Evolutionary conservation across 768 basidiomycete species (phyloP).

Genomic region (Suillus bovinus): DNA sequence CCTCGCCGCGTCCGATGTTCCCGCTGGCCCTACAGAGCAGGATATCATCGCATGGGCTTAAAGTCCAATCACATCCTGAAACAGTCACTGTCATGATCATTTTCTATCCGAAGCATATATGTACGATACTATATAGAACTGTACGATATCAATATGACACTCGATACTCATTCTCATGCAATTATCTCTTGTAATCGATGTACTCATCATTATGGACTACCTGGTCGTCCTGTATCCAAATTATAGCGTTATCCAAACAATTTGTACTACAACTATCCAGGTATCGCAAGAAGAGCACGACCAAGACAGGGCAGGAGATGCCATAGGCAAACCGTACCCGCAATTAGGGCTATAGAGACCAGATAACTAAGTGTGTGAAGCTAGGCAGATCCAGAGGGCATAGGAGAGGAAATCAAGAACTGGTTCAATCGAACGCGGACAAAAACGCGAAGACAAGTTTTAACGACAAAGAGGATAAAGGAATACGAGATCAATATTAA

Average conservation of each 20-base stretch:
- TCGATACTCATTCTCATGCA: background rate
- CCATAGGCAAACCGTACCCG: constrained; percentile 19
- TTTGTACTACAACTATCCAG: constrained; percentile 39
- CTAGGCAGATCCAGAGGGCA: constrained; percentile 16
- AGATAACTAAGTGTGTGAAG: constrained; percentile 24
- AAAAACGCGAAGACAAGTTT: constrained; percentile 9
- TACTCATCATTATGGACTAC: constrained; percentile 3
- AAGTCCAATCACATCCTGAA: constrained; percentile 5
- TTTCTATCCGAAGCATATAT: background rate
- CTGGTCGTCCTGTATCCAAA: constrained; percentile 6
- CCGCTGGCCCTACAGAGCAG: constrained; percentile 45
- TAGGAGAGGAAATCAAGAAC: constrained; percentile 11
- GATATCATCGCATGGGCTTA: constrained; percentile 48
- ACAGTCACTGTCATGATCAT: background rate
- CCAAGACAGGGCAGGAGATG: constrained; percentile 21
- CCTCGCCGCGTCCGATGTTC: constrained; percentile 52
- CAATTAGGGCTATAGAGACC: constrained; percentile 24
- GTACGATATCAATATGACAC: background rate
- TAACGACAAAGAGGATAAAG: constrained; percentile 10
- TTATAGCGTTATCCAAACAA: constrained; percentile 26
- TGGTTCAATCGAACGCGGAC: constrained; percentile 2
- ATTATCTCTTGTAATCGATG: background rate
- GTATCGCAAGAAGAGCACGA: constrained; percentile 36
- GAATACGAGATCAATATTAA: constrained; percentile 16
- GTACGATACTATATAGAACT: background rate